Evolutionary conservation across 345 rosid genomes (phyloP).

Genomic region (Hibiscus trionum): DNA sequence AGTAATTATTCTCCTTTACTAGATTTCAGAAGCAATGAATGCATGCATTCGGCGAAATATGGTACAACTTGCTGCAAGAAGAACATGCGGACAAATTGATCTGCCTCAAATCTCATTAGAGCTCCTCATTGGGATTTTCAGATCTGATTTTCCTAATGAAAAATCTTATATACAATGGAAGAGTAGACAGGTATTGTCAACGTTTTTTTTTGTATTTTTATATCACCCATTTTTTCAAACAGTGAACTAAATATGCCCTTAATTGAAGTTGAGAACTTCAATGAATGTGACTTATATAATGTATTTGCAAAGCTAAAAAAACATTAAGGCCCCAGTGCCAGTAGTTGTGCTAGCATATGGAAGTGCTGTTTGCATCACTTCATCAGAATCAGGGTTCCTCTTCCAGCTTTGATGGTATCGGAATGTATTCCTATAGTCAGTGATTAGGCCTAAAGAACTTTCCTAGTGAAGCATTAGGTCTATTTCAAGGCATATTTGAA

Average conservation of each 20-base stretch:
- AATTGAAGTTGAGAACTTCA: background rate
- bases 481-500: background rate
- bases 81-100: constrained; percentile 52
- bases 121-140: constrained; percentile 68
- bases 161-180: constrained; percentile 82
- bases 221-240: background rate
- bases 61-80: constrained; percentile 55
- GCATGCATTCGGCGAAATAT: constrained; percentile 60
- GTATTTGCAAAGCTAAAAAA: background rate
- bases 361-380: background rate
- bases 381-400: background rate
- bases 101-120: constrained; percentile 72
- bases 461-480: background rate
- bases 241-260: background rate
- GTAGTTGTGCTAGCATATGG: background rate
- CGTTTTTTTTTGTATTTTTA: constrained; percentile 1
- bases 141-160: constrained; percentile 76
- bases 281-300: background rate
- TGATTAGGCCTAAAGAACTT: background rate
- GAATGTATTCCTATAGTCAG: background rate
- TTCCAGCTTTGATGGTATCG: background rate
- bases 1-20: constrained; percentile 20
- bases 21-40: constrained; percentile 91
- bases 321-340: background rate
- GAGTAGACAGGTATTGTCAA: constrained; percentile 64